Base-by-base conservation (phyloP, 2,329 filamentous ascomycete genomes). In the Penicillium sp. region DNA sequence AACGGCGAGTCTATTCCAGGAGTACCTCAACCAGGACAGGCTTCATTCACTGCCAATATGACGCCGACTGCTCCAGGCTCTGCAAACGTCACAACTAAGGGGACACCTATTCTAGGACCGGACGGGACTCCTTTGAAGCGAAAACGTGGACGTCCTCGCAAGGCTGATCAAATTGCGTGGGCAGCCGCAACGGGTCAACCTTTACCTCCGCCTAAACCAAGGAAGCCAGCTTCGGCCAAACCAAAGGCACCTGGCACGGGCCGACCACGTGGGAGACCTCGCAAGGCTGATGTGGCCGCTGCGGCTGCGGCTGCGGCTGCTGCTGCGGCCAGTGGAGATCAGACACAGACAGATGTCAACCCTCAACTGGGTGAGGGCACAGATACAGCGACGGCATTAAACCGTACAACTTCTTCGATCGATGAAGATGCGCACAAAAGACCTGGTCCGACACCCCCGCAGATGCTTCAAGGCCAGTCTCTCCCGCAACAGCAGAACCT, bases 61-160 rank as follows among this genome's bases (percentile, higher is more conserved):
- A 65, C 62, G 0, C 58, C 63, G 2, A 59, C 54, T 19, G 59
- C 46, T 12, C 54, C 58, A 33, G 56, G 58, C 37, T 48, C 62
- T 6, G 55, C 52, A 9, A 35, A 41, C 6, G 45, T 55, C 6
- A 48, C 59, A 7, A 58, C 12, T 31, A 61, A 52, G 23, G 40
- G 41, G 19, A 59, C 58, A 9, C 59, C 63, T 23, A 62, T 65
- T 2, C 54, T 68, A 1, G 66, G 63, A 4, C 61, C 66, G 3
- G 65, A 68, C 42, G 66, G 66, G 17, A 67, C 62, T 6, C 65
- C 65, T n/a, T n/a, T 66, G 23, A 67, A 67, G 53, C 61, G 65
- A 29, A 71, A 71, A 45, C 68, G 71, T 51, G 71, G 71, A 47
- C 71, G 71, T 29, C 71, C 71, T 12, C 69, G 71, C 35, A 73